Evolutionary conservation across 345 rosid genomes (phyloP), one percentile per base, ranked within the genome.

Genomic region (Carallia brachiata): DNA sequence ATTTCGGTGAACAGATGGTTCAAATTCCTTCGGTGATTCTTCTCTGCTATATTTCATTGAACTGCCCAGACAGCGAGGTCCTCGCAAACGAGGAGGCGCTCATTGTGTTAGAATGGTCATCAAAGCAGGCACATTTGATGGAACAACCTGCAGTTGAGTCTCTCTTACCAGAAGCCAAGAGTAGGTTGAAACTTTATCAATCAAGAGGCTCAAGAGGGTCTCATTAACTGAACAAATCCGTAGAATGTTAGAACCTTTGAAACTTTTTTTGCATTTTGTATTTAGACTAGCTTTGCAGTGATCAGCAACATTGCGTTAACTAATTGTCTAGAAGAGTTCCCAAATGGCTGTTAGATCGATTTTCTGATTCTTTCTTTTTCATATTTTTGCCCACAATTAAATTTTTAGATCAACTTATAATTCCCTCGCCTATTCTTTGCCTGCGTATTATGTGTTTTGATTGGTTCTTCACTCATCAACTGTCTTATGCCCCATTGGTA

Each of bases 161-260:
- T 54, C 17, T 76, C 34, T 62, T 76, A 32, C 75, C 68, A 6
- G 79, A 70, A 34, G 79, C 79, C 39, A 76, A 76, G 68, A 70
- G 75, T 61, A 70, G 70, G 52, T 65, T 75, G 74, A 76, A 76
- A 47, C 56, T 76, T 7, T 76, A 71, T 57, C 80, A 76, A 52
- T 77, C 80, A 15, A 77, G 80, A 77, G 80, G 76, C 44, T 61
- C 80, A 52, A 67, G 76, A 67, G 80, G 80, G 31, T 73, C 66
- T 37, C 60, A 66, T 66, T 73, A 48, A 73, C 34, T 44, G 61
- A 32, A 65, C 13, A 6, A 44, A 17, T 32, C 16, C 9, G 12
- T 9, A 52, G 6, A 31, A 52, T 9, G 34, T 10, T 48, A 5
- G 5, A 47, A 44, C 1, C 50, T 40, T 39, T 7, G 12, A 37